phyloP scores from a whole-genome alignment of 768 basidiomycete genomes.

The Rossbeevera mucosa region DNA sequence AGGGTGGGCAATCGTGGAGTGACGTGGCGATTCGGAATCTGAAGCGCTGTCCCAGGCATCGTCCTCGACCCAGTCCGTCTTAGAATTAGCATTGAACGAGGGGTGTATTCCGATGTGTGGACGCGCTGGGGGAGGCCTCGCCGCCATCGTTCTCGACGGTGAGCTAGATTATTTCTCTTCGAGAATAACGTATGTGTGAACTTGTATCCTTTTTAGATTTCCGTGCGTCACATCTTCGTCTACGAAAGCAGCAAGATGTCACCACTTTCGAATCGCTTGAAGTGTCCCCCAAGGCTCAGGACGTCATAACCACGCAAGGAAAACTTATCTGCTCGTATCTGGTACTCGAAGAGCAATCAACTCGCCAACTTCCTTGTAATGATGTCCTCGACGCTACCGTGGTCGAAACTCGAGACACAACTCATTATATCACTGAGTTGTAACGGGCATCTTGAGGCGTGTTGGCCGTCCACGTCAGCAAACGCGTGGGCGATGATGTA shows the following conservation, averaged over 20 bases:
- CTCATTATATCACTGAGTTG: background rate
- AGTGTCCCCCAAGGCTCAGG: slow-evolving; percentile 31
- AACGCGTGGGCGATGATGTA: slow-evolving; percentile 4
- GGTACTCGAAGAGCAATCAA: slow-evolving; percentile 27
- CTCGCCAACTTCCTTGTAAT: slow-evolving; percentile 35
- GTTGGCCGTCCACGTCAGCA: background rate
- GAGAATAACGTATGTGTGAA: slow-evolving; percentile 9
- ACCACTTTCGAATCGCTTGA: slow-evolving; percentile 43
- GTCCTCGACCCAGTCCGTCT: slow-evolving; percentile 74
- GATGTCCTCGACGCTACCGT: slow-evolving; percentile 27
- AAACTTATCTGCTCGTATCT: slow-evolving; percentile 39
- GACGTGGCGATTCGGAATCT: slow-evolving; percentile 67
- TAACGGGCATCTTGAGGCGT: background rate
- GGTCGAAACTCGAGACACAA: slow-evolving; percentile 6
- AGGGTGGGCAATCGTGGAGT: slow-evolving; percentile 45
- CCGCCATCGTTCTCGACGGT: slow-evolving; percentile 36
- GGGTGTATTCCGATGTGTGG: slow-evolving; percentile 68
- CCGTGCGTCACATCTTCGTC: background rate
- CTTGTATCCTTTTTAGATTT: background rate
- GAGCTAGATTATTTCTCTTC: background rate
- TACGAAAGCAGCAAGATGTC: slow-evolving; percentile 18
- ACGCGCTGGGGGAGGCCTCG: slow-evolving; percentile 66
- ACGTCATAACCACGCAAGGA: slow-evolving; percentile 35
- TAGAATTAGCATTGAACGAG: slow-evolving; percentile 40
- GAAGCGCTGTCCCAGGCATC: slow-evolving; percentile 85